Percentiles rank a stretch among this genome's conserved stretches.
Conservation (phyloP, 192 early-diverging fungal species). For the Rhizophlyctis rosea region DNA sequence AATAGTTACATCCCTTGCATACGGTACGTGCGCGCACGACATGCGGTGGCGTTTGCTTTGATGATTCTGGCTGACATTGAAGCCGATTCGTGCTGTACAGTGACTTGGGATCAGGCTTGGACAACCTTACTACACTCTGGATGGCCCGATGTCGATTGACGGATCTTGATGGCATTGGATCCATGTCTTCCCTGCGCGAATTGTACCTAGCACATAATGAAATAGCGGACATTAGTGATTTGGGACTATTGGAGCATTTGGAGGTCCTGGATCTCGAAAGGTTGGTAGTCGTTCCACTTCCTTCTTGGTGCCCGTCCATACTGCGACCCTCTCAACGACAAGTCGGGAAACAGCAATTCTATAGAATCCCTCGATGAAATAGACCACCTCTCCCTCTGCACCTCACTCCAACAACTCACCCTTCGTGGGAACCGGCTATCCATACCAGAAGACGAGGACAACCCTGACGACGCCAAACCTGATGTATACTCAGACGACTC, state of each 20-base stretch:
- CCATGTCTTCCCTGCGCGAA: slow-evolving; percentile 26
- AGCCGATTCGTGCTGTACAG: slow-evolving; percentile 16
- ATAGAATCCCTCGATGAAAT: slow-evolving; percentile 36
- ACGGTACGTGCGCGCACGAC: slow-evolving; percentile 16
- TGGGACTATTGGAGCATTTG: slow-evolving; percentile 41
- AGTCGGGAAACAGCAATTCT: slow-evolving; percentile 30
- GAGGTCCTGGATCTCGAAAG: slow-evolving; percentile 48
- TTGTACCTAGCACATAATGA: slow-evolving; percentile 47
- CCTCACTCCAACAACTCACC: slow-evolving; percentile 29
- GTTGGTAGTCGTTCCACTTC: slow-evolving; percentile 12
- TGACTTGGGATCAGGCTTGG: slow-evolving; percentile 46
- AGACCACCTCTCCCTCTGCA: slow-evolving; percentile 41
- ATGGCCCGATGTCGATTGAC: slow-evolving; percentile 39
- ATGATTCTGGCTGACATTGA: slow-evolving; percentile 4
- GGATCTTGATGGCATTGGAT: slow-evolving; percentile 42
- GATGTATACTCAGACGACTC: not conserved
- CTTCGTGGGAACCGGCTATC: slow-evolving; percentile 33
- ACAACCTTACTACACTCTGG: slow-evolving; percentile 39
- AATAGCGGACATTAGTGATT: slow-evolving; percentile 31
- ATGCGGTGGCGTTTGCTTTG: not conserved
- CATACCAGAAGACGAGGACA: slow-evolving; percentile 4
- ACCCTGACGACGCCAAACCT: not conserved
- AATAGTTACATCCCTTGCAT: slow-evolving; percentile 43
- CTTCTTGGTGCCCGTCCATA: not conserved
- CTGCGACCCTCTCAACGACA: too few relatives aligned